These are phyloP conservation scores for Colletotrichum limetticola DNA, from an alignment of 2,329 filamentous ascomycete genomes.

Conservation along the genomic window DNA sequence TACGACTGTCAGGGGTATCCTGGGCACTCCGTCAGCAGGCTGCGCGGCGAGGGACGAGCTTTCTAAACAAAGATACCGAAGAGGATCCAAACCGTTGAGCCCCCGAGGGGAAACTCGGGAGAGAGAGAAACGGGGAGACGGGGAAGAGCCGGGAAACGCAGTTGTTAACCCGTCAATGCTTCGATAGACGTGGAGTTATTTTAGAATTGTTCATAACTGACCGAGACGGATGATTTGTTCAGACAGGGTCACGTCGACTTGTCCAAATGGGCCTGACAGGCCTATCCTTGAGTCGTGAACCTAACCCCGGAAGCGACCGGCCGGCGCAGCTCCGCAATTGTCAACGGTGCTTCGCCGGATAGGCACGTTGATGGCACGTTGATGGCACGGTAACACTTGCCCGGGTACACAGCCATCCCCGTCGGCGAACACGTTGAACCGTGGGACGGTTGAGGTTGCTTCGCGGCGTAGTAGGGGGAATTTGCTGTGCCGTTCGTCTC, in stretches of 20 bases:
- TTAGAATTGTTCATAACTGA: conserved; percentile 13
- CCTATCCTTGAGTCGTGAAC: conserved; percentile 22
- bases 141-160: not conserved
- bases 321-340: conserved; percentile 13
- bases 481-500: not conserved
- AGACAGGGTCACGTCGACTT: conserved; percentile 8
- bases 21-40: not conserved
- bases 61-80: not conserved
- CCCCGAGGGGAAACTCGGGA: not conserved
- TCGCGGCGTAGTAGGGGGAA: not conserved
- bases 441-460: not conserved
- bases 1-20: conserved; percentile 15
- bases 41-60: conserved; percentile 5
- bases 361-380: conserved; percentile 14
- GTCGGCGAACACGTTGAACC: not conserved
- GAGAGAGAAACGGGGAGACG: not conserved
- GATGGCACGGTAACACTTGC: conserved; percentile 23
- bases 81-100: not conserved
- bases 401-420: conserved; percentile 12
- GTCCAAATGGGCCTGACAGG: not conserved
- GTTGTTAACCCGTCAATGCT: not conserved
- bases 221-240: conserved; percentile 12
- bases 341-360: conserved; percentile 2
- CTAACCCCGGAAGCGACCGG: not conserved
- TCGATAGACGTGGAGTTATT: not conserved